phyloP scores from a whole-genome alignment of 1,284 basidiomycete genomes.

The Tilletia indica region DNA sequence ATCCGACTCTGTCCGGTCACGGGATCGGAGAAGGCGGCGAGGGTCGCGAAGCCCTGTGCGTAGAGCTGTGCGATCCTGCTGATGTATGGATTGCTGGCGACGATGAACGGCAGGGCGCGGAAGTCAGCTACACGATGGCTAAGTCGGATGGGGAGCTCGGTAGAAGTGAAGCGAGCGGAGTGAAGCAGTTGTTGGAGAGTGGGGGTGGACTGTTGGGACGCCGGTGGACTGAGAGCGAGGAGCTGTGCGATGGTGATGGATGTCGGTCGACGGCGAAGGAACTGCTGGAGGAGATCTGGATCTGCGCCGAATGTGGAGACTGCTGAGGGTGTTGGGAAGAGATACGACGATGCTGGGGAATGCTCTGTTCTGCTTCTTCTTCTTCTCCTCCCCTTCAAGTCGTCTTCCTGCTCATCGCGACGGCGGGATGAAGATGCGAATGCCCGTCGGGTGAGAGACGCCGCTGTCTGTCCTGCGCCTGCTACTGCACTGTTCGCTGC shows the following conservation, averaged over 20 bases:
- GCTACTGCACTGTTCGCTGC: no score
- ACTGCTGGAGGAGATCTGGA: slow-evolving; percentile 40
- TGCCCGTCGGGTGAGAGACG: no score
- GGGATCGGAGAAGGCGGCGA: slow-evolving; percentile 64
- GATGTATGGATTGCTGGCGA: slow-evolving; percentile 84
- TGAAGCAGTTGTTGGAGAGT: slow-evolving; percentile 42
- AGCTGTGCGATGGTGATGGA: slow-evolving; percentile 47
- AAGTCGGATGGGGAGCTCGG: slow-evolving; percentile 53
- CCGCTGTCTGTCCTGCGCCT: no score
- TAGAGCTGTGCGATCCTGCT: slow-evolving; percentile 72
- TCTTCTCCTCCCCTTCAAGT: no score
- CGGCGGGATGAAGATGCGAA: no score
- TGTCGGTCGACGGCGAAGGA: slow-evolving; percentile 42
- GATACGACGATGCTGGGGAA: neutral
- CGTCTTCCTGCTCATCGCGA: no score
- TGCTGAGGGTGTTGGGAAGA: slow-evolving; percentile 21
- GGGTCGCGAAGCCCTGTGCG: slow-evolving; percentile 70
- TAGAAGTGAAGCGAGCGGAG: slow-evolving; percentile 48
- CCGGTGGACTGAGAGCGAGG: slow-evolving; percentile 43
- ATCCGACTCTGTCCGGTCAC: slow-evolving; percentile 54
- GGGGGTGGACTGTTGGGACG: slow-evolving; percentile 31
- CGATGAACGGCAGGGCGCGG: slow-evolving; percentile 63
- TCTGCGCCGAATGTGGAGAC: slow-evolving; percentile 46
- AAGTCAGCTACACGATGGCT: slow-evolving; percentile 50
- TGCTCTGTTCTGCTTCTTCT: neutral